A percentile compares a stretch with the other conserved stretches of the same genome.
These are phyloP conservation scores for Trichophyton mentagrophytes DNA, from an alignment of 2,329 filamentous ascomycete genomes.

Conservation along the genomic window DNA sequence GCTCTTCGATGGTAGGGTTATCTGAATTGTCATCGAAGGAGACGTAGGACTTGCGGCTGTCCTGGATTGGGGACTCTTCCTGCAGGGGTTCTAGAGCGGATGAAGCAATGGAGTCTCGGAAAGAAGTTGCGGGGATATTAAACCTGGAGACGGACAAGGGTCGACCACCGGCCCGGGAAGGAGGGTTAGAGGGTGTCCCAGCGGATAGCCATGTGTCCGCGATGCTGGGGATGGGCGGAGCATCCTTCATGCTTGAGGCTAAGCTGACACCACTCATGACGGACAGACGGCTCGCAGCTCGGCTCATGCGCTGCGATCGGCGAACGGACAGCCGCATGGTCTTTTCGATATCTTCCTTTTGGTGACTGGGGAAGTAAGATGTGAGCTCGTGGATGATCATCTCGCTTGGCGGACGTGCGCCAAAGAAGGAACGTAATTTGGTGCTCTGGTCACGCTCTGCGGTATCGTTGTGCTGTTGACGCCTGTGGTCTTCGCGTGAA, in stretches of 20 bases:
- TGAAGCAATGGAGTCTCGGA: slow-evolving; percentile 77
- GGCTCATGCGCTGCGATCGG: slow-evolving; percentile 78
- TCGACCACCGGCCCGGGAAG: slow-evolving; percentile 33
- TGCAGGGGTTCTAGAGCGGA: slow-evolving; percentile 81
- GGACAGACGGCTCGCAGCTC: slow-evolving; percentile 82
- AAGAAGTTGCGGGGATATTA: slow-evolving; percentile 48
- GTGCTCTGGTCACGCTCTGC: slow-evolving; percentile 18
- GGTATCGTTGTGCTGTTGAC: slow-evolving; percentile 14
- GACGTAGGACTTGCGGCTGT: slow-evolving; percentile 91
- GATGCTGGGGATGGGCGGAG: slow-evolving; percentile 88
- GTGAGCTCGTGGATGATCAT: slow-evolving; percentile 92
- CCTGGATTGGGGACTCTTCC: slow-evolving; percentile 76
- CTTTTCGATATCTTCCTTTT: slow-evolving; percentile 86
- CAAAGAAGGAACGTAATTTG: slow-evolving; percentile 57
- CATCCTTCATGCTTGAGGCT: slow-evolving; percentile 82
- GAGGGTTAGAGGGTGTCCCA: slow-evolving; percentile 35
- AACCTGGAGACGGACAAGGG: slow-evolving; percentile 50
- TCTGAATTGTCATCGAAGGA: slow-evolving; percentile 52
- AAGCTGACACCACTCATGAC: slow-evolving; percentile 89
- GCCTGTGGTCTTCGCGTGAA: slow-evolving; percentile 36
- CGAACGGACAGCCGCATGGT: slow-evolving; percentile 88
- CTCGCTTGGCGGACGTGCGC: slow-evolving; percentile 85
- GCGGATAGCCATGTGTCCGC: slow-evolving; percentile 75
- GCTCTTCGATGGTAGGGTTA: slow-evolving; percentile 21
- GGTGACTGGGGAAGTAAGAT: slow-evolving; percentile 93